A percentile compares a stretch with the other conserved stretches of the same genome.
Evolutionary conservation across 345 rosid genomes (phyloP).

Genomic region (Geranium brycei): DNA sequence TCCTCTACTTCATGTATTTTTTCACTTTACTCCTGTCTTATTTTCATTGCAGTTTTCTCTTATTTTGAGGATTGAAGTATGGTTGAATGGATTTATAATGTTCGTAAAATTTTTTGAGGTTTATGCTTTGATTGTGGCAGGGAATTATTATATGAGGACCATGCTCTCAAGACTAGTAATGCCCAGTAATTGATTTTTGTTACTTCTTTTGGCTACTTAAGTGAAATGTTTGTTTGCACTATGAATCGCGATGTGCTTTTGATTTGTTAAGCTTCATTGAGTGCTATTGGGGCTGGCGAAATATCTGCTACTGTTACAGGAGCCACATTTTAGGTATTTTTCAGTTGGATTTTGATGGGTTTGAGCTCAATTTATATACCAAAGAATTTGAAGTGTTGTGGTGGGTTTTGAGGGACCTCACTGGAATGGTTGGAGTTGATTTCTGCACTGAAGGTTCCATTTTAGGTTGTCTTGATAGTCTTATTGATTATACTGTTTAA

Average conservation of each 20-base stretch:
- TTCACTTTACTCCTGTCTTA: too few species aligned
- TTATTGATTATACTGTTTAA: background rate
- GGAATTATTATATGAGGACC: slow-evolving; percentile 56
- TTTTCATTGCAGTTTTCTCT: too few species aligned
- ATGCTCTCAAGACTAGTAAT: slow-evolving; percentile 93
- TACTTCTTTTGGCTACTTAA: background rate
- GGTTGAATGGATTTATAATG: too few species aligned
- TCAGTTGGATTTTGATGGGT: background rate
- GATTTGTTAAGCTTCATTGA: slow-evolving; percentile 51
- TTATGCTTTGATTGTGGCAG: slow-evolving; percentile 19
- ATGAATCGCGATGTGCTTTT: background rate
- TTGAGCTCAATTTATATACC: slow-evolving; percentile 8
- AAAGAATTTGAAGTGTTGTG: slow-evolving; percentile 57
- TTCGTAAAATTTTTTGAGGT: too few species aligned
- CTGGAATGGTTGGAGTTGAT: slow-evolving; percentile 36
- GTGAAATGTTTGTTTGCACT: background rate
- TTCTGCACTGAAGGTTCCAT: slow-evolving; percentile 7
- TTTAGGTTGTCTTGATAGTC: background rate
- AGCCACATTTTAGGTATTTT: slow-evolving; percentile 77
- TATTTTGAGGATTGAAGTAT: slow-evolving; percentile 4
- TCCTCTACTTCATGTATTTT: too few species aligned
- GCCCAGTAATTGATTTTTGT: slow-evolving; percentile 1
- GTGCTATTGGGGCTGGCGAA: slow-evolving; percentile 96
- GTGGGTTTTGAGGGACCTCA: slow-evolving; percentile 94
- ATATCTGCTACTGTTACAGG: slow-evolving; percentile 87